Conservation (phyloP, 176 grass and related monocot species). For the Bromus sterilis region DNA sequence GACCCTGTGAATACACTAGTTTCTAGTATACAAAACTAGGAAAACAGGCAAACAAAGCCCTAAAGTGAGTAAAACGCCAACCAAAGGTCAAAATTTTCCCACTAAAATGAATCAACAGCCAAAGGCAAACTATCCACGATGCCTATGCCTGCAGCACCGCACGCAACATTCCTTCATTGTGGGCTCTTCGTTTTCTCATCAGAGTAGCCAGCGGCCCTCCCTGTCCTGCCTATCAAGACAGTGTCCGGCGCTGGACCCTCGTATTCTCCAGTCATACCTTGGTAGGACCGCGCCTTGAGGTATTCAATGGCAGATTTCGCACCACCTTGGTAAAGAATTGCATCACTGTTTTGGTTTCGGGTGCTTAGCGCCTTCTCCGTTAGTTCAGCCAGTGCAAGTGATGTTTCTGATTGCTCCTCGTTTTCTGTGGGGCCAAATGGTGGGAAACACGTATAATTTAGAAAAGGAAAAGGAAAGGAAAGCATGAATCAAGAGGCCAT, state of each 20-base stretch:
- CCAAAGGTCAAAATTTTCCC: background rate
- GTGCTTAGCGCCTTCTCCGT: constrained; percentile 57
- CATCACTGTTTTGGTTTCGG: constrained; percentile 31
- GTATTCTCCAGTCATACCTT: constrained; percentile 60
- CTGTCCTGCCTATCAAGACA: constrained; percentile 48
- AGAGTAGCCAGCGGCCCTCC: constrained; percentile 70
- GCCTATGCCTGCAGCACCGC: background rate
- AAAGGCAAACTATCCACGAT: background rate
- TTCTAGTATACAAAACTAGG: background rate
- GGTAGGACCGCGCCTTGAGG: constrained; percentile 64
- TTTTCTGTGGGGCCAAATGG: constrained; percentile 39
- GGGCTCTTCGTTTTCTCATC: constrained; percentile 31
- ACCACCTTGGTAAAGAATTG: constrained; percentile 67
- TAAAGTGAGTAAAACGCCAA: background rate
- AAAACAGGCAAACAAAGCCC: background rate
- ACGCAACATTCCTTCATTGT: background rate
- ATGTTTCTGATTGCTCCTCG: constrained; percentile 28
- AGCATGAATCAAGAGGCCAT: background rate
- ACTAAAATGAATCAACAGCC: background rate
- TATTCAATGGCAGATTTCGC: constrained; percentile 69
- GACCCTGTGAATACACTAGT: background rate
- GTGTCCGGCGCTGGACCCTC: constrained; percentile 32
- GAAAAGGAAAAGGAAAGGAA: background rate
- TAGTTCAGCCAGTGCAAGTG: constrained; percentile 46
- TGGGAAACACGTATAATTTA: background rate